Evolutionary conservation across 2,329 filamentous ascomycete species (phyloP).

Genomic region (Septoria linicola): DNA sequence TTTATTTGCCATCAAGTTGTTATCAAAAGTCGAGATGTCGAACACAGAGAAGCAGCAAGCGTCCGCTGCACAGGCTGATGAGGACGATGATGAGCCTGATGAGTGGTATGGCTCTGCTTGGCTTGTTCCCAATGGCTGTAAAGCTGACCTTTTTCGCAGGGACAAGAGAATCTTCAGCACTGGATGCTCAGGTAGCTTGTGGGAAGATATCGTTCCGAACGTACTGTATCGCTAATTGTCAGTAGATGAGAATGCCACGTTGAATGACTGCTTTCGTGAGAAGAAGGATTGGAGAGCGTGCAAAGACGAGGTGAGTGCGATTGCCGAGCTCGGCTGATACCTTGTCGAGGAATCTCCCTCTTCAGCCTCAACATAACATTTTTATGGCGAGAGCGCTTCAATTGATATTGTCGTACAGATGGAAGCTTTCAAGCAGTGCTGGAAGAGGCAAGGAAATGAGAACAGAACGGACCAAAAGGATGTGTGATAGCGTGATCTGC

Average conservation of each 20-base stretch:
- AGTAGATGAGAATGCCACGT: constrained; percentile 77
- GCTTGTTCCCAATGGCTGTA: not conserved
- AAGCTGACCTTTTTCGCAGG: constrained; percentile 65
- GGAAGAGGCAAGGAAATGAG: constrained; percentile 87
- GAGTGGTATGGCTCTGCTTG: constrained; percentile 68
- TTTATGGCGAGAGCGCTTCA: too few relatives aligned
- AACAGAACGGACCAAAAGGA: constrained; percentile 76
- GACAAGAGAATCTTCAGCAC: constrained; percentile 98
- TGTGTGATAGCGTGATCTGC: too few relatives aligned
- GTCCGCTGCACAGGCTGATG: constrained; percentile 27
- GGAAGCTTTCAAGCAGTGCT: constrained; percentile 84
- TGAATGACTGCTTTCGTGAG: constrained; percentile 95
- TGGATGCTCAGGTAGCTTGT: constrained; percentile 77
- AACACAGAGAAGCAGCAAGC: constrained; percentile 31
- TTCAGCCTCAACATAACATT: not conserved
- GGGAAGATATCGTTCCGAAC: too few relatives aligned
- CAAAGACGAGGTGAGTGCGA: constrained; percentile 73
- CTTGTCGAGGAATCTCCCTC: not conserved
- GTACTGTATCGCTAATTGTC: constrained; percentile 12
- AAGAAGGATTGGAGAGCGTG: constrained; percentile 95
- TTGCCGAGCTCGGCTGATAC: constrained; percentile 4
- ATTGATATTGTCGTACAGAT: constrained; percentile 63
- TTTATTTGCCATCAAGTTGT: constrained; percentile 2
- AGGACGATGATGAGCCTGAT: constrained; percentile 84
- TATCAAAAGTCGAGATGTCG: constrained; percentile 29